Evolutionary conservation across 2,329 filamentous ascomycete genomes (phyloP).

Genomic region (Aspergillus awamori): DNA sequence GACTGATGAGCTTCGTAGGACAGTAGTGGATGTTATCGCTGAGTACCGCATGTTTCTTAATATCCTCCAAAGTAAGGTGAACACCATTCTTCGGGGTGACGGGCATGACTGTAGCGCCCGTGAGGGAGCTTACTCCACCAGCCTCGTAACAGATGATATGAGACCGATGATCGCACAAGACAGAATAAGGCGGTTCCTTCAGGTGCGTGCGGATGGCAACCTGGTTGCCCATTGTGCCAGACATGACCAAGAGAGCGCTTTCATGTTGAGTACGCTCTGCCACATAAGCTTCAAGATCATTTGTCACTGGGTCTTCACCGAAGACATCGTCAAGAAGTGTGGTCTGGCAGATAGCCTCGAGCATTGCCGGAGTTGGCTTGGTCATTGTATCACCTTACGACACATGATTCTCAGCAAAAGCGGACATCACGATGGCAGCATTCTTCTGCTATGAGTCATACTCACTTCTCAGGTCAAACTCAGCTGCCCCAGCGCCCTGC

Average conservation of each 20-base stretch:
- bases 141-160: slow-evolving; percentile 73
- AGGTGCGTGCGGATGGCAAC: slow-evolving; percentile 78
- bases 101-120: slow-evolving; percentile 69
- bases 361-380: slow-evolving; percentile 78
- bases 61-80: slow-evolving; percentile 76
- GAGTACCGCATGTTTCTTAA: slow-evolving; percentile 66
- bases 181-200: slow-evolving; percentile 74
- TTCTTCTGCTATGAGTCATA: background rate
- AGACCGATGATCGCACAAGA: slow-evolving; percentile 76
- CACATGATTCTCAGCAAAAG: slow-evolving; percentile 5
- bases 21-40: slow-evolving; percentile 72
- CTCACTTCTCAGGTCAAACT: slow-evolving; percentile 59
- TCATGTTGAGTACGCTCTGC: slow-evolving; percentile 75
- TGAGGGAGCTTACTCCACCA: slow-evolving; percentile 69
- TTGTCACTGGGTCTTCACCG: slow-evolving; percentile 77
- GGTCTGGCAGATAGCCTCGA: slow-evolving; percentile 72
- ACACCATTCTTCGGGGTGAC: slow-evolving; percentile 70
- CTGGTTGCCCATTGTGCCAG: slow-evolving; percentile 94
- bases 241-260: slow-evolving; percentile 77
- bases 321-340: slow-evolving; percentile 84
- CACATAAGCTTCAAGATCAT: slow-evolving; percentile 72
- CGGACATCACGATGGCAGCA: background rate
- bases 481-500: slow-evolving; percentile 54
- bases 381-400: slow-evolving; percentile 68
- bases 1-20: slow-evolving; percentile 76